Evolutionary conservation across 495 filamentous ascomycete species (phyloP).

Genomic region (Tuber calosporum): DNA sequence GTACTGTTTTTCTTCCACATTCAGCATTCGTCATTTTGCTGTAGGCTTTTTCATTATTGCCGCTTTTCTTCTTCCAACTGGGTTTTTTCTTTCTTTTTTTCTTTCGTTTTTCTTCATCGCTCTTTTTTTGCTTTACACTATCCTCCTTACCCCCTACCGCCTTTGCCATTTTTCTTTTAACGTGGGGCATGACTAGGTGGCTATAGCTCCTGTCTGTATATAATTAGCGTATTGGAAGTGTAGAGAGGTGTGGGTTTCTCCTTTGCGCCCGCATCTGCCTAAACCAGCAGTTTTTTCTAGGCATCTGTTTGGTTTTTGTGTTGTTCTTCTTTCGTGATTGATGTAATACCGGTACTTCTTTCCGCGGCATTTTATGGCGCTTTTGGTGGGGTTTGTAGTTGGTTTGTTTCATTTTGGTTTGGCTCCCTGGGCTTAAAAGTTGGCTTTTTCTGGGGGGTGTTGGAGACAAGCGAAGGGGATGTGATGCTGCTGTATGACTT

Average conservation of each 20-base stretch:
- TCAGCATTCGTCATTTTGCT: constrained; percentile 28
- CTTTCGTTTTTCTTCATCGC: not conserved
- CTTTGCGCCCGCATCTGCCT: not conserved
- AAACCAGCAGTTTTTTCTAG: constrained; percentile 5
- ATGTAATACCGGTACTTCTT: not conserved
- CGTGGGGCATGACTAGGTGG: constrained; percentile 16
- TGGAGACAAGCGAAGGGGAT: not conserved
- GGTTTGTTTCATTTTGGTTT: not conserved
- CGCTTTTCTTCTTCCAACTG: constrained; percentile 23
- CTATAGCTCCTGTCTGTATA: constrained; percentile 20
- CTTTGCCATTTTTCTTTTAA: constrained; percentile 20
- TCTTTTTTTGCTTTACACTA: constrained; percentile 21
- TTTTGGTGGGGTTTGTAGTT: not conserved
- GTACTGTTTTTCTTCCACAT: constrained; percentile 21
- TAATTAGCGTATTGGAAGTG: constrained; percentile 28
- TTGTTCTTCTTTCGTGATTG: not conserved
- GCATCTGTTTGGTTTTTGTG: not conserved
- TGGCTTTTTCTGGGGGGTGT: not conserved
- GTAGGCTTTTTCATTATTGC: constrained; percentile 10
- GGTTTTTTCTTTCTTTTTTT: constrained; percentile 18
- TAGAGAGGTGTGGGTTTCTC: constrained; percentile 7
- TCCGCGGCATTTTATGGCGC: not conserved
- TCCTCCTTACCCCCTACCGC: constrained; percentile 18
- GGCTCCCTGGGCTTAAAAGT: not conserved
- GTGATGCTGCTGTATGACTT: not conserved